Evolutionary conservation across 2,329 filamentous ascomycete genomes (phyloP).

Genomic region (Penicillium fuscoglaucum): DNA sequence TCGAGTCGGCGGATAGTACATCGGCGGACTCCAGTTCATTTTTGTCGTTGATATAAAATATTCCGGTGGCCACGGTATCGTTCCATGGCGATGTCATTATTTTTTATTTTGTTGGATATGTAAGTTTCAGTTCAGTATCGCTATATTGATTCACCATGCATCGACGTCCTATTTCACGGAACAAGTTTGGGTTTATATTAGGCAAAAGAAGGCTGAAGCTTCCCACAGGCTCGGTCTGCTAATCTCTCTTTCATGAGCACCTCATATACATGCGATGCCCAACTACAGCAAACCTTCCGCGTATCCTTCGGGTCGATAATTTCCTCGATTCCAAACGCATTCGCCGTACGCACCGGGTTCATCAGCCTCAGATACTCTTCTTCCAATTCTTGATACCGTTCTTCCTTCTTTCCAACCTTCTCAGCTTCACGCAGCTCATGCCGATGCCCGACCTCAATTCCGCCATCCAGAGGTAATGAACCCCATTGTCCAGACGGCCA

Average conservation of each 20-base stretch:
- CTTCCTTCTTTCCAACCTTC: conserved; percentile 51
- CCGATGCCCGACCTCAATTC: conserved; percentile 64
- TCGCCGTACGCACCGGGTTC: conserved; percentile 65
- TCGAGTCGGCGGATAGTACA: background rate
- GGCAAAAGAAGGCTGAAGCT: conserved; percentile 48
- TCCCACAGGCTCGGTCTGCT: conserved; percentile 43
- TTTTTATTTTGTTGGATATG: background rate
- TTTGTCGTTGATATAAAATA: background rate
- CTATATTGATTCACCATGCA: background rate
- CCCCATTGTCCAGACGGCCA: conserved; percentile 67
- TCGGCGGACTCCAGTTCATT: background rate
- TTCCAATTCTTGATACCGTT: conserved; percentile 58
- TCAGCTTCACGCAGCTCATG: conserved; percentile 59
- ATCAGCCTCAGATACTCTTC: conserved; percentile 62
- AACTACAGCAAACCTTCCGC: conserved; percentile 55
- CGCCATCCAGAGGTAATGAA: conserved; percentile 62
- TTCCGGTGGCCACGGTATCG: too few relatives aligned
- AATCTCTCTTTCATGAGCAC: conserved; percentile 53
- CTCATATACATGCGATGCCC: conserved; percentile 58
- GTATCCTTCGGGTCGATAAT: conserved; percentile 65
- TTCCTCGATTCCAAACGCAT: conserved; percentile 64
- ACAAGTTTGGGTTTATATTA: conserved; percentile 35
- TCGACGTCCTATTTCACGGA: too few relatives aligned
- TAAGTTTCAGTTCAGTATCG: background rate
- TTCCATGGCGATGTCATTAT: background rate